These are phyloP conservation scores for Gnetum montanum DNA, from an alignment of 75 land plant genomes.

Conservation along the genomic window DNA sequence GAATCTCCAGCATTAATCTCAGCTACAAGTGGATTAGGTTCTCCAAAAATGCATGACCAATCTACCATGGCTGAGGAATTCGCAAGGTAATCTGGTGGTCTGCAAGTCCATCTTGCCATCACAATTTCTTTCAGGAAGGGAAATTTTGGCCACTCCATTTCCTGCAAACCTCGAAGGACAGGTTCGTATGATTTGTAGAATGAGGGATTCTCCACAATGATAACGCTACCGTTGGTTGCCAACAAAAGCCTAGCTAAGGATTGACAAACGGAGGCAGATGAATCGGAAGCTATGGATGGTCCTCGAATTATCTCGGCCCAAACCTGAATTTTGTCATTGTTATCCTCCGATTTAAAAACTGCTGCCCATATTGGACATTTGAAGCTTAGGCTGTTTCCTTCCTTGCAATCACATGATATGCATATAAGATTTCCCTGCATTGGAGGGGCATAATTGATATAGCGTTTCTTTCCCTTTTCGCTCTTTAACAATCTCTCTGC, in stretches of 20 bases:
- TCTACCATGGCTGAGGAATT: not conserved
- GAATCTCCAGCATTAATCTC: conserved; percentile 2
- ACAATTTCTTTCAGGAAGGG: conserved; percentile 18
- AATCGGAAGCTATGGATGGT: no score
- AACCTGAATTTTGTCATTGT: not conserved
- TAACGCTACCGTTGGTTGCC: no score
- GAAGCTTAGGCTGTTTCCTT: conserved; percentile 9
- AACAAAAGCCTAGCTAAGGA: no score
- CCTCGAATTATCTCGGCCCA: no score
- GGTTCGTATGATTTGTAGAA: conserved; percentile 23
- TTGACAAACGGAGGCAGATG: no score
- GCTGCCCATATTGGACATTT: conserved; percentile 13
- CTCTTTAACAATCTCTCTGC: not conserved
- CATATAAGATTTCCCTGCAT: conserved; percentile 12
- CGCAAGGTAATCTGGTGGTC: conserved; percentile 16
- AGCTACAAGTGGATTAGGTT: not conserved
- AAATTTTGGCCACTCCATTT: conserved; percentile 11
- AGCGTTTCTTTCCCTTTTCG: not conserved
- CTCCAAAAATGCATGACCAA: conserved; percentile 14
- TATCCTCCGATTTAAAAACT: conserved; percentile 8
- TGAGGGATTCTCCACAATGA: conserved; percentile 20
- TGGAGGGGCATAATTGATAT: no score
- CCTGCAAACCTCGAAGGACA: conserved; percentile 14
- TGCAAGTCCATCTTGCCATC: not conserved
- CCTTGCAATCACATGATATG: conserved; percentile 9